Base-by-base conservation (phyloP, 139 green algal genomes). In the Chlamydomonas sphaeroides region DNA sequence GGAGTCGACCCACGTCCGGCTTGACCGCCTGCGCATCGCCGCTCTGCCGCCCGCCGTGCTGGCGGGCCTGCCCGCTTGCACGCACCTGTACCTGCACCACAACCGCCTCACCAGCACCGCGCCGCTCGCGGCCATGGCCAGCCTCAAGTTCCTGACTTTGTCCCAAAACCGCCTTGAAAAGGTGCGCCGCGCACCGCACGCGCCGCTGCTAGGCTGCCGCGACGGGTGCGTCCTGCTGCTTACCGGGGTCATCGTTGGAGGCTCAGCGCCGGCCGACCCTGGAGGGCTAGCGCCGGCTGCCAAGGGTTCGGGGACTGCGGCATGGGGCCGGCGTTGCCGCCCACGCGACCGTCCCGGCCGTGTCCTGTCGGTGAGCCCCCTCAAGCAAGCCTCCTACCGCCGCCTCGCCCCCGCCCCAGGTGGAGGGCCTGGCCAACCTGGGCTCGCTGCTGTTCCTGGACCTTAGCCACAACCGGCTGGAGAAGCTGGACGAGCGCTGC, bases 361-460 rank as follows among this genome's bases (percentile, higher is more conserved):
- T n/a, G n/a, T n/a, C n/a, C n/a, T n/a, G n/a, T n/a, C n/a, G n/a
- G n/a, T n/a, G n/a, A n/a, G n/a, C n/a, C n/a, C 45, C 10, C 10
- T 51, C 45, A 51, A 51, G 45, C 10, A 51, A 51, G 45, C 45
- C 45, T 51, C n/a, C n/a, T n/a, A n/a, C n/a, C n/a, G n/a, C n/a
- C n/a, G n/a, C n/a, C n/a, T n/a, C n/a, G n/a, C n/a, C n/a, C n/a
- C n/a, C 33, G 8, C 23, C 41, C 36, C 83, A 87, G 84, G 68
- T 85, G n/a, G 61, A 67, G 35, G 83, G 83, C 26, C 42, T 87
- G 32, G 32, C 49, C 17, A 38, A 56, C 39, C 38, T 87, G 65
- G 53, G 65, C 15, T 26, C 49, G 51, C 84, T 88, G 20, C 78
- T 88, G 84, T 85, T 88, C 48, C 76, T 88, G 57, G 84, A 88